These are phyloP conservation scores for Fusarium penzigii DNA, from an alignment of 2,329 filamentous ascomycete genomes.

Conservation along the genomic window DNA sequence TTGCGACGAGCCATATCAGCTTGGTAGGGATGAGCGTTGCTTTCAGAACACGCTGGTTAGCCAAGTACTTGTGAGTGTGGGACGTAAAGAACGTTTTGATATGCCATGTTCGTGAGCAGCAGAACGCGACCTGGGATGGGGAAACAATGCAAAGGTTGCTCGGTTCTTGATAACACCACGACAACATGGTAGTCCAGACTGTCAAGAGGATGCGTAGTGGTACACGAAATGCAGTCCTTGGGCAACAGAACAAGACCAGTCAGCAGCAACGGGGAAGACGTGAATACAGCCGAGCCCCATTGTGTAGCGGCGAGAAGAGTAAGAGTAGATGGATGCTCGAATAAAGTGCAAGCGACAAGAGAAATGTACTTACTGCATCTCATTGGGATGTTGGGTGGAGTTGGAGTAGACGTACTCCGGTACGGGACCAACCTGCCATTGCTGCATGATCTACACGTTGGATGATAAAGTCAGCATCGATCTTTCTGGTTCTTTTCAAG, in stretches of 20 bases:
- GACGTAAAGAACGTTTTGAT: slow-evolving; percentile 28
- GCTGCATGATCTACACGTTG: slow-evolving; percentile 54
- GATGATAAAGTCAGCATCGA: slow-evolving; percentile 26
- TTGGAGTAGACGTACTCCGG: slow-evolving; percentile 60
- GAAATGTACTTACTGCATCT: slow-evolving; percentile 59
- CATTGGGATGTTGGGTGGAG: slow-evolving; percentile 54
- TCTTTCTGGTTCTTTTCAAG: neutral
- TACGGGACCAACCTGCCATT: slow-evolving; percentile 62
- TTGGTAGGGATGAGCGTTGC: slow-evolving; percentile 50
- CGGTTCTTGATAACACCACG: slow-evolving; percentile 11
- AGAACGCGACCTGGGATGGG: slow-evolving; percentile 6
- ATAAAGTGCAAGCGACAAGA: slow-evolving; percentile 34
- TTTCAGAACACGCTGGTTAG: slow-evolving; percentile 33
- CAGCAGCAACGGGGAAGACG: slow-evolving; percentile 11
- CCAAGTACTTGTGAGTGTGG: slow-evolving; percentile 26
- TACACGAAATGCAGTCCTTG: slow-evolving; percentile 3
- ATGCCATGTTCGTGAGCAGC: slow-evolving; percentile 20
- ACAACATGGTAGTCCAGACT: slow-evolving; percentile 24
- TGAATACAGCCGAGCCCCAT: slow-evolving; percentile 16
- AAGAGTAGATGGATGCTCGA: slow-evolving; percentile 13
- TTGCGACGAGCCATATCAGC: slow-evolving; percentile 50
- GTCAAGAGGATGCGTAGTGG: slow-evolving; percentile 5
- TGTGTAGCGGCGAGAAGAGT: slow-evolving; percentile 17
- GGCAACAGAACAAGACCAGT: neutral
- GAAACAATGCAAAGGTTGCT: slow-evolving; percentile 12